Evolutionary conservation across 148 eudicot genomes (phyloP).

Genomic region (Persicaria tinctoria): DNA sequence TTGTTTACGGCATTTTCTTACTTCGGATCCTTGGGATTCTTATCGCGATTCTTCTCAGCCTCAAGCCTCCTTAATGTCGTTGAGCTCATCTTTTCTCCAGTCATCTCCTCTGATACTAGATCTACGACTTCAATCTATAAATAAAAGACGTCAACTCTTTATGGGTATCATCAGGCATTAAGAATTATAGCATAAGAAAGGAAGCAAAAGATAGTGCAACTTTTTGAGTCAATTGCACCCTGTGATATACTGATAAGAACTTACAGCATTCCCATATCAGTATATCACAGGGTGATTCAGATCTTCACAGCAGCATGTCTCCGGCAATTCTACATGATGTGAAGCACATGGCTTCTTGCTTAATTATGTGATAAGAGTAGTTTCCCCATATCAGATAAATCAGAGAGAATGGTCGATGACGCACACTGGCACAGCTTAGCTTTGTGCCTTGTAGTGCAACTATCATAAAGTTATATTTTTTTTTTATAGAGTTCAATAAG

Average conservation of each 20-base stretch:
- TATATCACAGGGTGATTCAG: too few species aligned
- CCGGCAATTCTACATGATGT: too few species aligned
- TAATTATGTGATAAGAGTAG: too few species aligned
- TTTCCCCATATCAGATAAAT: too few species aligned
- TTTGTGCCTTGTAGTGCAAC: too few species aligned
- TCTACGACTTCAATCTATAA: slow-evolving; percentile 90
- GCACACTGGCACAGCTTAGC: too few species aligned
- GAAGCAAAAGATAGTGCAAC: neutral
- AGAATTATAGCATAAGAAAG: neutral
- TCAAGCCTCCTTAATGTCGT: slow-evolving; percentile 74
- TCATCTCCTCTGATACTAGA: slow-evolving; percentile 56
- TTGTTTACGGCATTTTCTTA: neutral
- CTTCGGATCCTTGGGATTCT: neutral
- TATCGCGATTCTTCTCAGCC: slow-evolving; percentile 45
- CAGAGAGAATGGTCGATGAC: too few species aligned
- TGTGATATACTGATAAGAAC: neutral
- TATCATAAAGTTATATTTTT: too few species aligned
- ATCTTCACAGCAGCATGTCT: too few species aligned
- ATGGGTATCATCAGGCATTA: neutral
- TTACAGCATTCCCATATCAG: too few species aligned
- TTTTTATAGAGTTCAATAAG: too few species aligned
- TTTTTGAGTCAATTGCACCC: neutral
- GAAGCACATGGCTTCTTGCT: too few species aligned
- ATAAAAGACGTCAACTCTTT: neutral
- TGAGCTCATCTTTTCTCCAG: slow-evolving; percentile 79